Evolutionary conservation across 2,329 filamentous ascomycete genomes (phyloP).

Genomic region (Gliomastix tumulicola): DNA sequence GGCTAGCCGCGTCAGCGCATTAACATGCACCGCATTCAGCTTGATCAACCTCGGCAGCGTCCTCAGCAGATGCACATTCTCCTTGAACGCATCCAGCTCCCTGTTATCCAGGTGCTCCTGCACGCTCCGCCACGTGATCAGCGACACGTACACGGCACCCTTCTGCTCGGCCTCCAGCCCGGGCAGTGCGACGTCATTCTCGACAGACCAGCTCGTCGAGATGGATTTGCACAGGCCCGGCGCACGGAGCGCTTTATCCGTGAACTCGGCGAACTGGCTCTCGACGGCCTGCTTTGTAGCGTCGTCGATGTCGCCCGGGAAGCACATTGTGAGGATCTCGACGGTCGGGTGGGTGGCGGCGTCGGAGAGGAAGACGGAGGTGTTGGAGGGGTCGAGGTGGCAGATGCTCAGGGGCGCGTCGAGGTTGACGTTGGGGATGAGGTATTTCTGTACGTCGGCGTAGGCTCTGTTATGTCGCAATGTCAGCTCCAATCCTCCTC

Average conservation of each 20-base stretch:
- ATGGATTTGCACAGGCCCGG: constrained; percentile 2
- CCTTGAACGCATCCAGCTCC: constrained; percentile 23
- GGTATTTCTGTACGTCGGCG: not conserved
- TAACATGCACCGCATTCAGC: constrained; percentile 8
- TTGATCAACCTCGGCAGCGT: constrained; percentile 13
- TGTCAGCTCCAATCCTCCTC: not conserved
- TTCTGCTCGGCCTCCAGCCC: constrained; percentile 15
- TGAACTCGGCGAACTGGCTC: constrained; percentile 4
- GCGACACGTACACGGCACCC: constrained; percentile 12
- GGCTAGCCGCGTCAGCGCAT: too few species aligned
- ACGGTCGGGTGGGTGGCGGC: constrained; percentile 1
- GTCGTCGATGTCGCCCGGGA: constrained; percentile 6
- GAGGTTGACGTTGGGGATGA: constrained; percentile 2
- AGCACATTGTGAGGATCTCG: constrained; percentile 7
- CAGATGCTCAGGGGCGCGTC: not conserved
- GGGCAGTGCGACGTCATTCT: constrained; percentile 19
- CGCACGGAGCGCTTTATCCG: constrained; percentile 4
- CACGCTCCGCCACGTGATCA: constrained; percentile 29
- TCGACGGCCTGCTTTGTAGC: not conserved
- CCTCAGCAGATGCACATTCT: constrained; percentile 16
- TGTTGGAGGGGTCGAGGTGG: constrained; percentile 1
- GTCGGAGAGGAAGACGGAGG: constrained; percentile 5
- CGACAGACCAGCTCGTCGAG: constrained; percentile 18
- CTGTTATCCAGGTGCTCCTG: constrained; percentile 27
- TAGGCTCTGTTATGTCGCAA: constrained; percentile 1